These are phyloP conservation scores for Bruguiera sexangula DNA, from an alignment of 345 rosid species.

Conservation along the genomic window DNA sequence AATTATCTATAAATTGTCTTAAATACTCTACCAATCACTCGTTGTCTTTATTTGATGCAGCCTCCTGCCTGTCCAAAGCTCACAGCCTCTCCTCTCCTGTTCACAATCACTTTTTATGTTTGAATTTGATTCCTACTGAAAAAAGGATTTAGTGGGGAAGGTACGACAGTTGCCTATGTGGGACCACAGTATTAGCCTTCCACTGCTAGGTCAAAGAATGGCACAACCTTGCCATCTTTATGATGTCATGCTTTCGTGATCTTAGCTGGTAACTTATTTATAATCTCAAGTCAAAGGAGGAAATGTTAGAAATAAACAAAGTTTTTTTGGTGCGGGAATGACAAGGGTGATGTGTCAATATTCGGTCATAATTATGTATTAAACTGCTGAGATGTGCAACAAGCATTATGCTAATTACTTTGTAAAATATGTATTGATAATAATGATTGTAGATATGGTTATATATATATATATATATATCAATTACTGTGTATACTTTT, in stretches of 20 bases:
- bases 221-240: not conserved
- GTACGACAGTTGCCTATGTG: not conserved
- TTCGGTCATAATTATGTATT: too few relatives aligned
- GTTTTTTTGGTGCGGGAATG: too few relatives aligned
- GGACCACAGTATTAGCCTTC: not conserved
- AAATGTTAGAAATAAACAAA: too few relatives aligned
- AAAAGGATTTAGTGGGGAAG: not conserved
- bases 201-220: not conserved
- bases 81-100: not conserved
- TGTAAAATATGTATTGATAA: too few relatives aligned
- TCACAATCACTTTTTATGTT: not conserved
- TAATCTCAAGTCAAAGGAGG: too few relatives aligned
- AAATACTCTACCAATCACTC: not conserved
- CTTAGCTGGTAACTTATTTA: too few relatives aligned
- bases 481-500: too few relatives aligned
- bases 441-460: too few relatives aligned
- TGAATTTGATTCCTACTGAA: not conserved
- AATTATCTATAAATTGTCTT: not conserved
- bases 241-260: not conserved
- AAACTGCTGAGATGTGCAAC: too few relatives aligned
- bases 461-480: too few relatives aligned
- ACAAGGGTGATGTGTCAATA: too few relatives aligned
- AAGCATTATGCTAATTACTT: too few relatives aligned
- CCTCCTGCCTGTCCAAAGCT: not conserved
- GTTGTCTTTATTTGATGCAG: not conserved